Conservation (phyloP, 192 early-diverging fungal species). For the Coemansia sp. region DNA sequence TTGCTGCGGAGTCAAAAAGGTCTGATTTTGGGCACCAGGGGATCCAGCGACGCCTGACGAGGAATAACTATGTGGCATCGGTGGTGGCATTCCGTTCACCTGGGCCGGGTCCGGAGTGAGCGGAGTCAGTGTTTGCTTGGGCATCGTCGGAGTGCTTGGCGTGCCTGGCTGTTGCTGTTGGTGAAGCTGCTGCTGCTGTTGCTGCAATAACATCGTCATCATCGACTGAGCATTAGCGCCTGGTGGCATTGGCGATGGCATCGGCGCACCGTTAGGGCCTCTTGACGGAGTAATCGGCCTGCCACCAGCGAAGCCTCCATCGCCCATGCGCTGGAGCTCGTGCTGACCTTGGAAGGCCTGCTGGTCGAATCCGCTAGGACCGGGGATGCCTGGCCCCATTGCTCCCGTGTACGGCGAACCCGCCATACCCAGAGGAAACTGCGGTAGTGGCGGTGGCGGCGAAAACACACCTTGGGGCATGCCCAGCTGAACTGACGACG, state of each 20-base stretch:
- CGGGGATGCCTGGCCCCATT: slow-evolving; percentile 11
- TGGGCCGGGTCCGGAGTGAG: slow-evolving; percentile 23
- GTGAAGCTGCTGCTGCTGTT: slow-evolving; percentile 35
- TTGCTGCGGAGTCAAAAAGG: slow-evolving; percentile 16
- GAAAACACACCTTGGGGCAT: slow-evolving; percentile 9
- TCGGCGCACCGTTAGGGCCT: slow-evolving; percentile 2
- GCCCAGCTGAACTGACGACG: not conserved
- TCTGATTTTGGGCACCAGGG: not conserved
- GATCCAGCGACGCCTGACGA: not conserved
- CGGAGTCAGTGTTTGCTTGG: slow-evolving; percentile 34
- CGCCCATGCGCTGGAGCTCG: not conserved
- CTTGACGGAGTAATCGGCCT: slow-evolving; percentile 17
- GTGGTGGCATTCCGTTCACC: not conserved
- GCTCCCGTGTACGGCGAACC: slow-evolving; percentile 24
- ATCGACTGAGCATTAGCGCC: slow-evolving; percentile 44
- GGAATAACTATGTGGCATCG: not conserved
- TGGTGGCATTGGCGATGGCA: slow-evolving; percentile 26
- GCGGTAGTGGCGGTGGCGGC: slow-evolving; percentile 5
- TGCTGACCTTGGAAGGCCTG: slow-evolving; percentile 10
- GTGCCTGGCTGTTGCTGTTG: slow-evolving; percentile 28
- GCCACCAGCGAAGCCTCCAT: slow-evolving; percentile 8
- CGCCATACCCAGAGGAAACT: slow-evolving; percentile 13
- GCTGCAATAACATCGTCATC: slow-evolving; percentile 53
- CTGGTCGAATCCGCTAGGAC: not conserved
- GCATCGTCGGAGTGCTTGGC: slow-evolving; percentile 18